Percentiles rank a stretch among this genome's conserved stretches.
phyloP scores from a whole-genome alignment of 1,284 basidiomycete species.

The Ustilago lituana region DNA sequence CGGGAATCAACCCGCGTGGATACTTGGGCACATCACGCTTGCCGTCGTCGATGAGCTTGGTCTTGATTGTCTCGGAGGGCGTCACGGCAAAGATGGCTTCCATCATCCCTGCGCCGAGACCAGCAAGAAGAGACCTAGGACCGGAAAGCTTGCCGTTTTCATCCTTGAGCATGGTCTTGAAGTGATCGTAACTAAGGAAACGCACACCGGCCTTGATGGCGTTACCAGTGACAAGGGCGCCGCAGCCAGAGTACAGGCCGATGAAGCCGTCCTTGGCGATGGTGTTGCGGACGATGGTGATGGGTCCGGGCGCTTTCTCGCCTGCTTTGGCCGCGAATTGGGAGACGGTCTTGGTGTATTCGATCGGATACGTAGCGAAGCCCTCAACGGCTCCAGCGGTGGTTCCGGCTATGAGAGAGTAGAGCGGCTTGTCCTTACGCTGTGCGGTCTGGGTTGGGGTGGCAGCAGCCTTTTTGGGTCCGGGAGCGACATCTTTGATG shows the following conservation, averaged over 20 bases:
- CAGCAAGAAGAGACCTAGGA: slow-evolving; percentile 72
- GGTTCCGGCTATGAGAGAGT: slow-evolving; percentile 76
- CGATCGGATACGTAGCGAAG: slow-evolving; percentile 82
- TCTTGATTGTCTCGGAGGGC: slow-evolving; percentile 99
- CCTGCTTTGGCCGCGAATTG: slow-evolving; percentile 69
- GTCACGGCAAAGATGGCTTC: slow-evolving; percentile 96
- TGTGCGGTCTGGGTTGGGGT: slow-evolving; percentile 40
- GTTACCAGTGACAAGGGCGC: slow-evolving; percentile 62
- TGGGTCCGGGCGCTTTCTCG: slow-evolving; percentile 65
- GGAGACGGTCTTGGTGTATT: slow-evolving; percentile 80
- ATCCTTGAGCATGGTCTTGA: slow-evolving; percentile 86
- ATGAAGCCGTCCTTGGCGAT: slow-evolving; percentile 63
- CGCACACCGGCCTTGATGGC: slow-evolving; percentile 73
- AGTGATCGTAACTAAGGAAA: slow-evolving; percentile 93
- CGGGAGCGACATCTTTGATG: slow-evolving; percentile 40
- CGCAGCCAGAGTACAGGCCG: slow-evolving; percentile 67
- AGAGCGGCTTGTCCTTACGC: slow-evolving; percentile 56
- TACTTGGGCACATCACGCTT: slow-evolving; percentile 85
- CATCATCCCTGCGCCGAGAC: slow-evolving; percentile 91
- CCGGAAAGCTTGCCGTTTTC: slow-evolving; percentile 51
- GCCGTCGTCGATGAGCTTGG: slow-evolving; percentile 96
- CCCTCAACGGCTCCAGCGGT: slow-evolving; percentile 92
- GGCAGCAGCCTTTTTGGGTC: slow-evolving; percentile 31
- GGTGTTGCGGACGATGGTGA: slow-evolving; percentile 66
- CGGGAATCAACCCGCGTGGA: slow-evolving; percentile 82